These are phyloP conservation scores for Sporopachydermia cereana DNA, from an alignment of 1,139 yeast genomes.

Conservation along the genomic window DNA sequence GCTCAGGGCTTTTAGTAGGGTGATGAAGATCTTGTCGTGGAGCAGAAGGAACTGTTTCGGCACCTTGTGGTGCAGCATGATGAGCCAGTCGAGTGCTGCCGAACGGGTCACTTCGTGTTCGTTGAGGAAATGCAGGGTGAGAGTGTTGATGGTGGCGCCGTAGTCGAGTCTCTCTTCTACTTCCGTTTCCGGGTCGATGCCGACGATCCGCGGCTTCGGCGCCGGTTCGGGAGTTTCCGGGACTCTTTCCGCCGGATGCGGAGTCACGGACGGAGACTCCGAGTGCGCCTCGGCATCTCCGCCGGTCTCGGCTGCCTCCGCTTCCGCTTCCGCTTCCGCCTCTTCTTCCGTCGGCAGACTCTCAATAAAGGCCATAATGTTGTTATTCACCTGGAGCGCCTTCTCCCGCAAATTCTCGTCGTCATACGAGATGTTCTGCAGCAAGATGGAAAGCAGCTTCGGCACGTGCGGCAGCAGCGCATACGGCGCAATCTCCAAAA, in stretches of 20 bases:
- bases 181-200: constrained; percentile 9
- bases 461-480: constrained; percentile 61
- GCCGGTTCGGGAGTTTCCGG: constrained; percentile 1
- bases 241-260: neutral
- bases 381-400: constrained; percentile 42
- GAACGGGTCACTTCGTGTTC: constrained; percentile 75
- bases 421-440: constrained; percentile 45
- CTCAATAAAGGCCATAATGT: constrained; percentile 35
- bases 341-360: constrained; percentile 18
- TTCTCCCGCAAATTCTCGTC: constrained; percentile 39
- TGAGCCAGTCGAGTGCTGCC: constrained; percentile 86
- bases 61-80: constrained; percentile 65
- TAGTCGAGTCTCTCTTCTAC: constrained; percentile 36
- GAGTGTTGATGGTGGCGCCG: constrained; percentile 45
- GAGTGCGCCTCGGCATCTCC: constrained; percentile 7
- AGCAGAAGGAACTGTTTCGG: constrained; percentile 46
- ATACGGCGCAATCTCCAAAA: constrained; percentile 63
- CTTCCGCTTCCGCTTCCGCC: neutral
- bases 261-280: neutral
- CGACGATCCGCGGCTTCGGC: constrained; percentile 9
- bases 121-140: constrained; percentile 48
- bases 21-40: constrained; percentile 60
- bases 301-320: constrained; percentile 9
- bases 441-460: constrained; percentile 41
- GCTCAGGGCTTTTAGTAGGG: constrained; percentile 66